Conservation (phyloP, 768 basidiomycete species). For the Psilocybe subaeruginosa region DNA sequence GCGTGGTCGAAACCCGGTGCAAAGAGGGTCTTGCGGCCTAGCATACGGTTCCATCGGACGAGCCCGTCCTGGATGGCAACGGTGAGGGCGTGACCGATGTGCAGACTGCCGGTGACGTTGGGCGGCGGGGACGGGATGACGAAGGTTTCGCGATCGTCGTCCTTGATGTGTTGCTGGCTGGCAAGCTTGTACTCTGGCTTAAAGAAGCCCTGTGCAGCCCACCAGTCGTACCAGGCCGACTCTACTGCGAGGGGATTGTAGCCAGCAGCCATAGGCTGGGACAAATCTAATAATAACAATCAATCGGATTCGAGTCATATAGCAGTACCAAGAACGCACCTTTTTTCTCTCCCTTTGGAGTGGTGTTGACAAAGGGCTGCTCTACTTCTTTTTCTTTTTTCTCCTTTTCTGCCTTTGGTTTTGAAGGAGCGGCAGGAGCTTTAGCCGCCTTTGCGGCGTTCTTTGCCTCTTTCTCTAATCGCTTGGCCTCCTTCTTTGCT, state of each 20-base stretch:
- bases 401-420: constrained; percentile 73
- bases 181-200: constrained; percentile 60
- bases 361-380: constrained; percentile 83
- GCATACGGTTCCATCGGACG: constrained; percentile 96
- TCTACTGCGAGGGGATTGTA: constrained; percentile 97
- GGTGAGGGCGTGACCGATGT: constrained; percentile 95
- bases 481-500: constrained; percentile 89
- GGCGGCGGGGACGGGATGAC: constrained; percentile 92
- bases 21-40: constrained; percentile 88
- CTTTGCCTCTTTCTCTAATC: constrained; percentile 79
- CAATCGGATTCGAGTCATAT: not conserved
- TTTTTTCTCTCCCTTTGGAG: constrained; percentile 92
- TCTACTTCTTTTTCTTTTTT: constrained; percentile 63
- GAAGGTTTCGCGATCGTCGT: constrained; percentile 63
- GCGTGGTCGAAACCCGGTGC: constrained; percentile 98
- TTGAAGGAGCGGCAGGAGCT: constrained; percentile 46
- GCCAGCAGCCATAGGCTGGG: constrained; percentile 85
- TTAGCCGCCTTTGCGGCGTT: constrained; percentile 71
- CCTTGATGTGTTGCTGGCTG: constrained; percentile 45
- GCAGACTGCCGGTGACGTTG: constrained; percentile 94
- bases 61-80: constrained; percentile 89
- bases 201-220: constrained; percentile 90
- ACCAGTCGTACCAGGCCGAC: constrained; percentile 98
- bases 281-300: constrained; percentile 61
- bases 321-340: constrained; percentile 46